Base-by-base conservation (phyloP, 352 stramenopile species). In the Peronospora destructor region DNA sequence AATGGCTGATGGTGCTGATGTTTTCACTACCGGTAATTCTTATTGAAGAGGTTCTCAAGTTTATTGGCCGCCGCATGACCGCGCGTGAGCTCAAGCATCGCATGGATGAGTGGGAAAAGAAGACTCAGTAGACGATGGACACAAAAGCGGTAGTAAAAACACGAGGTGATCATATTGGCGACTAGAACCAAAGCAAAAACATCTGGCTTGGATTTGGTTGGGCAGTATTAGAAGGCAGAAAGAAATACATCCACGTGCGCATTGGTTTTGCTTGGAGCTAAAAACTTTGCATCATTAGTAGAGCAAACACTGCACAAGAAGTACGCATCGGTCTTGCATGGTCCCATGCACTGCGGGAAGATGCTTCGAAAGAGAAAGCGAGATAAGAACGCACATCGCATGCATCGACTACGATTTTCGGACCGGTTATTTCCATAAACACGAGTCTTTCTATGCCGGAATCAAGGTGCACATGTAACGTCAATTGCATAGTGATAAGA, bases 11-110 rank as follows among this genome's bases (percentile, higher is more conserved):
- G 43, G 90, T 98, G 45, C 63, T 97, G 28, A 69, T 71, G 35
- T 97, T 97, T 58, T 97, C 91, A 26, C 48, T 96, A 38, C 86
- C 90, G 2, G 91, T 98, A 11, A 91, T 98, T 59, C 40, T 97
- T 16, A 96, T 97, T 53, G 92, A 98, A 58, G 92, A 98, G 64
- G 76, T 97, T 33, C 76, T 97, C 51, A 98, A 98, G 73, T 84
- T 95, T 48, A 54, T 97, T 13, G 90, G 87, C 13, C 85, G 87
- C 34, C 71, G 78, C 49, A 94, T 93, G 59, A 69, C 71, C 34
- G 76, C 71, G 23, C 71, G 71, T 9, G 83, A 93, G 60, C 66
- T 93, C 29, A 69, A 84, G 52, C 38, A 71, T 35, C 83, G 83
- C 44, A 64, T 93, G 61, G 54, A 68, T 10, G 65, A 71, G 44